Conservation (phyloP, 2,329 filamentous ascomycete species). For the Diaporthe sp. region DNA sequence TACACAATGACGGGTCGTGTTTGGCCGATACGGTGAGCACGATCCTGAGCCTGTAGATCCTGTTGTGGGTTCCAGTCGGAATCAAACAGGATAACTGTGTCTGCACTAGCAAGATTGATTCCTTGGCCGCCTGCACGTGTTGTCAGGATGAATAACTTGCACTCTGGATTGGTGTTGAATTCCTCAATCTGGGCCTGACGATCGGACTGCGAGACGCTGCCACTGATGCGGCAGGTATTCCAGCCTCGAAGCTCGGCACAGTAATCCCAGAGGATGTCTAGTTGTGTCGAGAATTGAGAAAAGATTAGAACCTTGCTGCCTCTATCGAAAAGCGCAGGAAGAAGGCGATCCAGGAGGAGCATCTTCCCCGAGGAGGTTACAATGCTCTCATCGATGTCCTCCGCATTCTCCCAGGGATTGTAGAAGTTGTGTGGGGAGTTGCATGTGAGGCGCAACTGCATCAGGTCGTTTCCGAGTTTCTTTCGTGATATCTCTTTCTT, state of each 20-base stretch:
- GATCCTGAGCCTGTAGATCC: slow-evolving; percentile 95
- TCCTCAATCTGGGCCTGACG: slow-evolving; percentile 76
- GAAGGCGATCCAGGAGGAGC: slow-evolving; percentile 88
- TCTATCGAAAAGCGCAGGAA: slow-evolving; percentile 77
- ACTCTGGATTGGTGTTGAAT: slow-evolving; percentile 74
- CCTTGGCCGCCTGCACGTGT: slow-evolving; percentile 94
- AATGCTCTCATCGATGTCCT: slow-evolving; percentile 80
- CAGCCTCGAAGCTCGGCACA: slow-evolving; percentile 80
- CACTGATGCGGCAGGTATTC: slow-evolving; percentile 91
- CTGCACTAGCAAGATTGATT: slow-evolving; percentile 91
- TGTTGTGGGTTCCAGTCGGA: slow-evolving; percentile 95
- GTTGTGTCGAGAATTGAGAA: slow-evolving; percentile 93
- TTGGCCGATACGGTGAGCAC: slow-evolving; percentile 94
- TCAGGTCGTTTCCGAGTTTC: slow-evolving; percentile 91
- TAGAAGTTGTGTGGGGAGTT: slow-evolving; percentile 98
- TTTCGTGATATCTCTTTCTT: slow-evolving; percentile 91
- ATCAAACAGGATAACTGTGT: slow-evolving; percentile 94
- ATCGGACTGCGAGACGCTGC: slow-evolving; percentile 80
- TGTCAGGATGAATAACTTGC: slow-evolving; percentile 85
- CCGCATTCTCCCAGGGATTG: slow-evolving; percentile 78
- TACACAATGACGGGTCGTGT: slow-evolving; percentile 93
- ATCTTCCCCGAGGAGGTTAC: slow-evolving; percentile 94
- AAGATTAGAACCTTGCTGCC: slow-evolving; percentile 96
- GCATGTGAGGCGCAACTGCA: slow-evolving; percentile 91
- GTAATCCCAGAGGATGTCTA: slow-evolving; percentile 92